These are phyloP conservation scores for Teunomyces lycoperdinae DNA, from an alignment of 805 yeast species.

Conservation along the genomic window DNA sequence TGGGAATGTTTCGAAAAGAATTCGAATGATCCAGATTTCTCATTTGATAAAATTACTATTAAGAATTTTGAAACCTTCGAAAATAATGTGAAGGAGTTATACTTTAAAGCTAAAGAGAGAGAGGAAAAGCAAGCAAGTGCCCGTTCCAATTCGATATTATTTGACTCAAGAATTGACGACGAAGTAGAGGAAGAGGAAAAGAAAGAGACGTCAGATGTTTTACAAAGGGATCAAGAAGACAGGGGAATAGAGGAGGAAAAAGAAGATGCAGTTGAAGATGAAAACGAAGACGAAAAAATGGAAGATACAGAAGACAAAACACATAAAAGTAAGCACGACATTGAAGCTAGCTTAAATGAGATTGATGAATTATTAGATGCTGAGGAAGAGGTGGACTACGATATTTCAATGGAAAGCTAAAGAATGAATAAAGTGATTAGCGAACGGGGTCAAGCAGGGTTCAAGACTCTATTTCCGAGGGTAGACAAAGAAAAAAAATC, in stretches of 20 bases:
- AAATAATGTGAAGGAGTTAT: slow-evolving; percentile 20
- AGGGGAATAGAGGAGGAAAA: slow-evolving; percentile 1
- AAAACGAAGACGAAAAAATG: slow-evolving; percentile 6
- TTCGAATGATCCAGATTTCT: slow-evolving; percentile 26
- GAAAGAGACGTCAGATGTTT: slow-evolving; percentile 13
- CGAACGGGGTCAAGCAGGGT: background rate
- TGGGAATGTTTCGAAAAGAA: slow-evolving; percentile 20
- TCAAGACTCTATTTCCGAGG: background rate
- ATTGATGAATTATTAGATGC: slow-evolving; percentile 37
- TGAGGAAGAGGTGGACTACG: slow-evolving; percentile 39
- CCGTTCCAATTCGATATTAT: slow-evolving; percentile 1
- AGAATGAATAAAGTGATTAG: background rate
- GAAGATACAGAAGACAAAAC: background rate
- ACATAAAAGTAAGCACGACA: background rate
- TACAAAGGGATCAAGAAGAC: slow-evolving; percentile 9
- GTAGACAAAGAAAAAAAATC: background rate
- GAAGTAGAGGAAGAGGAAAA: slow-evolving; percentile 21
- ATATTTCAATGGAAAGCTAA: slow-evolving; percentile 23
- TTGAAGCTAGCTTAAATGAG: slow-evolving; percentile 20
- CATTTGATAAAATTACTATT: slow-evolving; percentile 28
- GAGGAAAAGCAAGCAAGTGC: slow-evolving; percentile 9
- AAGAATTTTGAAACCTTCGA: slow-evolving; percentile 32
- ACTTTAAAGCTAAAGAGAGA: slow-evolving; percentile 21
- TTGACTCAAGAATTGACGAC: slow-evolving; percentile 16
- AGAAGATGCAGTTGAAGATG: background rate